Evolutionary conservation across 192 early-diverging fungal genomes (phyloP), one percentile per base, ranked within the genome.

Genomic region (Coemansia erecta): DNA sequence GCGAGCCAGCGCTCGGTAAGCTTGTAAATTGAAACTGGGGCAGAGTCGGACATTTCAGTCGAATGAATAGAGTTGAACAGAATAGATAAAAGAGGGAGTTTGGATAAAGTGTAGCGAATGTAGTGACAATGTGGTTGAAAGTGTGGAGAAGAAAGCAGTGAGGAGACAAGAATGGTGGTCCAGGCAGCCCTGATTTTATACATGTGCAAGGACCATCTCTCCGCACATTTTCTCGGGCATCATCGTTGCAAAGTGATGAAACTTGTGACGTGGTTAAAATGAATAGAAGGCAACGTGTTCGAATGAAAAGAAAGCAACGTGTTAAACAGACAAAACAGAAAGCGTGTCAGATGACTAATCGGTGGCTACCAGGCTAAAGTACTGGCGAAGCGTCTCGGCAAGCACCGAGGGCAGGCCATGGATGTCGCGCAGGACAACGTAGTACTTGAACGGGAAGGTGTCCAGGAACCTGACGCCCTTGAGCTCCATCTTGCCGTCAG

Each of bases 401-500:
- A 98, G 79, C 7, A 93, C 92, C 55, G 88, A 86, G 0, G 97
- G 93, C 47, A 98, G 79, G 22, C 84, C 81, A 61, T 91, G 87
- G 67, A 97, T 89, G 68, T 98, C 87, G 61, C 86, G 87, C 55
- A 98, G 69, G 17, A 98, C 86, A 43, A 98, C 87, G 68, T 93
- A 99, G 81, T 95, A 97, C 66, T 97, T 89, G 82, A 99, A 99
- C 23, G 97, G 95, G 87, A 99, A 99, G 11, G 90, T 92, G 46
- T 96, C 92, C 60, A 99, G 84, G 71, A 97, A 99, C 46, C 86
- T 74, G 35, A 84, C 84, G 77, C 94, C 85, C 63, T 87, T 64
- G 62, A 96, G 68, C 43, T 80, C 83, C 48, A 82, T 79, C 28
- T 73, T 74, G 35, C 90, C 90, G 51, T 83, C 67, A 13, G 65